A percentile compares a stretch with the other conserved stretches of the same genome.
Conservation (phyloP, 306 rosid genomes). For the Fragaria iinumae region DNA sequence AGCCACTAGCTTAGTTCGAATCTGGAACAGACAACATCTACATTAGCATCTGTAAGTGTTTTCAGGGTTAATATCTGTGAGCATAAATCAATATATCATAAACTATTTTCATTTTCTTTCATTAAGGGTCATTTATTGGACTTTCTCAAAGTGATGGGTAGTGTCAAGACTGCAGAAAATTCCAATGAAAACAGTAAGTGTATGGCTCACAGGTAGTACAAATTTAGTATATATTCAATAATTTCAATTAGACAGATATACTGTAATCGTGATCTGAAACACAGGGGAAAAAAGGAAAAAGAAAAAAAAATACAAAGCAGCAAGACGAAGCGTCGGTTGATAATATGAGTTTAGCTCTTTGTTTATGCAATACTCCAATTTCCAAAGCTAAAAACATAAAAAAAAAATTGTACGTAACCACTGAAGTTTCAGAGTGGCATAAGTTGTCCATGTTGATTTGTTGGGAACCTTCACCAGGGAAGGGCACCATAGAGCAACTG, state of each 20-base stretch:
- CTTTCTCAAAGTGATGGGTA: background rate
- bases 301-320: background rate
- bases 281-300: background rate
- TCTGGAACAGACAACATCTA: constrained; percentile 44
- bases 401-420: background rate
- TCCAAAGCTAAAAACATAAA: no score
- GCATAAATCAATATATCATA: constrained; percentile 5
- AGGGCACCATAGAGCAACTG: background rate
- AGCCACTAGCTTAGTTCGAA: constrained; percentile 91
- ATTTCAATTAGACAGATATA: background rate
- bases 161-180: background rate
- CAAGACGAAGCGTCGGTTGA: background rate
- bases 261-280: no score
- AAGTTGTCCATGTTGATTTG: background rate
- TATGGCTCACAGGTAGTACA: background rate
- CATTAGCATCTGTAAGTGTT: constrained; percentile 18
- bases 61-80: background rate
- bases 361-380: background rate
- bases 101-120: background rate
- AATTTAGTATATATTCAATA: background rate
- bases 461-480: background rate
- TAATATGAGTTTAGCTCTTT: background rate
- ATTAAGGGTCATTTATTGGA: background rate
- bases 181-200: background rate
- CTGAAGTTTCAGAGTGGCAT: background rate